Base-by-base conservation (phyloP, 106 monocot genomes). In the Narthecium ossifragum region DNA sequence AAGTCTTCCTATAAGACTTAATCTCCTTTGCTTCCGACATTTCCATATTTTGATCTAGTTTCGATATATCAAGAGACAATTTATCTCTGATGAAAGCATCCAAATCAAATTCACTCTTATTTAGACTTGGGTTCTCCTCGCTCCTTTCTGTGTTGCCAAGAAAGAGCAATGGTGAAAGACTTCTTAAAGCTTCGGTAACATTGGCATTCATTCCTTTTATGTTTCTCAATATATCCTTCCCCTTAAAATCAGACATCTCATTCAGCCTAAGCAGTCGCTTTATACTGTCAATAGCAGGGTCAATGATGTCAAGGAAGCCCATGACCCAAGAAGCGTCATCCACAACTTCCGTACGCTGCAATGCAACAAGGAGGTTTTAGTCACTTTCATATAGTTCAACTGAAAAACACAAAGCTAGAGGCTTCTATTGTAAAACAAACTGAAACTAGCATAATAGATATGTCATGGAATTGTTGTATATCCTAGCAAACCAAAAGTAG, bases 281-380 rank as follows among this genome's bases (percentile, higher is more conserved):
- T 61, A 96, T 79, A 62, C 90, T 81, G 60, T 75, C 78, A 37
- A 96, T 43, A 24, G 96, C 86, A 37, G 96, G 96, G 67, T 96
- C 90, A 29, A 96, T 70, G 61, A 96, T 78, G 72, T 96, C 90
- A 0, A 84, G 57, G 32, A 96, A 72, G n/a, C 96, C 90, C 81
- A 84, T 84, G 34, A 84, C 73, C 96, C 90, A 96, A 24, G 89
- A 89, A 48, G 83, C 82, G 69, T 96, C 86, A 65, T 96, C 96
- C 52, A 96, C 90, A 11, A 90, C 76, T 62, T 96, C 96, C 1
- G 86, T 96, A 45, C 96, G 86, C 90, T 96, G 84, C 49, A 18
- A 55, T 20, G 13, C 6, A 52, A 24, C 0, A 8, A 4, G 26
- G 29, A 12, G 8, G 18, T 17, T 30, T 36, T 22, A 68, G 32